phyloP scores from a whole-genome alignment of 371 early-diverging fungal genomes.

The Paraphysoderma sedebokerense region DNA sequence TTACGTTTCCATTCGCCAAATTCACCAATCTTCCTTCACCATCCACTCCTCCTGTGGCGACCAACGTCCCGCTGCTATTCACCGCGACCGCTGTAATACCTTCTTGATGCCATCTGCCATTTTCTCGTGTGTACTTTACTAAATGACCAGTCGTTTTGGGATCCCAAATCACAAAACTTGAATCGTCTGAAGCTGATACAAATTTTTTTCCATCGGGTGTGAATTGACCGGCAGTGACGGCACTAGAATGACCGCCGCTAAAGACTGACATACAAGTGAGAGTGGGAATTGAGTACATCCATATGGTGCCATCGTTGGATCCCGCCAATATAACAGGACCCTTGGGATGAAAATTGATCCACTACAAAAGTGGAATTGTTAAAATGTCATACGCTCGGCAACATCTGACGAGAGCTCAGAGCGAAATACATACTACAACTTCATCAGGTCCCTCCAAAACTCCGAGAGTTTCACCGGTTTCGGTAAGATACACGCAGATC shows the following conservation, averaged over 20 bases:
- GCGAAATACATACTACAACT: conserved; percentile 31
- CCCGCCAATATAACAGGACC: conserved; percentile 81
- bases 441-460: conserved; percentile 83
- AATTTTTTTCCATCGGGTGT: conserved; percentile 75
- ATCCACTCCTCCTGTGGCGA: conserved; percentile 65
- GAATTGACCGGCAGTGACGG: conserved; percentile 75
- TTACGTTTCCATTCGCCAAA: conserved; percentile 41
- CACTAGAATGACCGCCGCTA: conserved; percentile 54
- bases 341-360: conserved; percentile 91
- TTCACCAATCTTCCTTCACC: conserved; percentile 59
- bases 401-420: not conserved
- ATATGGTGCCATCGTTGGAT: conserved; percentile 66
- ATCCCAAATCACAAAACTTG: conserved; percentile 74
- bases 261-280: conserved; percentile 88
- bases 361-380: conserved; percentile 18
- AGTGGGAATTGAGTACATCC: conserved; percentile 89
- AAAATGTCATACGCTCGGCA: not conserved
- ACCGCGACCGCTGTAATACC: conserved; percentile 60
- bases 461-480: conserved; percentile 33
- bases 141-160: conserved; percentile 66
- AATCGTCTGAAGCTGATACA: conserved; percentile 74
- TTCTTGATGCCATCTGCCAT: conserved; percentile 59
- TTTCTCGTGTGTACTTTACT: conserved; percentile 34
- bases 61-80: conserved; percentile 52
- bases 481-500: conserved; percentile 60